phyloP scores from a whole-genome alignment of 139 green algal genomes.

The Chlamydomonas sp. region DNA sequence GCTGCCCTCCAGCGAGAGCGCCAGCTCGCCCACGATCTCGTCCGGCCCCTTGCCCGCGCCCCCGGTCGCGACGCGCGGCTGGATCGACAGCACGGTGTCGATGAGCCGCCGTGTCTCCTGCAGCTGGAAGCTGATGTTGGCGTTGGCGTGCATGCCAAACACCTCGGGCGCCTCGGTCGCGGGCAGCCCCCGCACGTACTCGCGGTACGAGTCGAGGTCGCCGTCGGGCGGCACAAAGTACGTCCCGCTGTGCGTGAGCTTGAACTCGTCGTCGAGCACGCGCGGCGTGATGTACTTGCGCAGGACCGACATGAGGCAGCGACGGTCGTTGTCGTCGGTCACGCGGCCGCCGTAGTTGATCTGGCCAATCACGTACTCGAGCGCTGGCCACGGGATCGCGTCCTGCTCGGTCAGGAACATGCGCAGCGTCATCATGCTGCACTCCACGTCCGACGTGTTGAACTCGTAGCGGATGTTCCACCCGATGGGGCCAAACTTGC shows the following conservation, averaged over 20 bases:
- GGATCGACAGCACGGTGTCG: constrained; percentile 63
- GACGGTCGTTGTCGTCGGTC: constrained; percentile 77
- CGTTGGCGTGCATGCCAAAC: constrained; percentile 85
- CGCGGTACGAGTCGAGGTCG: constrained; percentile 44
- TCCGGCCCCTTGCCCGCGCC: constrained; percentile 40
- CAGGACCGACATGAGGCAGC: constrained; percentile 68
- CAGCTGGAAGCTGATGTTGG: constrained; percentile 74
- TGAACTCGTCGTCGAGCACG: constrained; percentile 54
- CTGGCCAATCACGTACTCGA: constrained; percentile 75
- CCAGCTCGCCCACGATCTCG: constrained; percentile 49
- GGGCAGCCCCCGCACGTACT: constrained; percentile 57
- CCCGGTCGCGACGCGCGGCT: constrained; percentile 41
- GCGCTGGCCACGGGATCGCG: constrained; percentile 66
- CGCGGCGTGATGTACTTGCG: constrained; percentile 56
- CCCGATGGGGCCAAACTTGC: constrained; percentile 81
- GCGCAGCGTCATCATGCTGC: constrained; percentile 56
- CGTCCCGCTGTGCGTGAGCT: constrained; percentile 49
- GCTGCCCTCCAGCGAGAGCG: constrained; percentile 35
- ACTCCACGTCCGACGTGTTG: constrained; percentile 76
- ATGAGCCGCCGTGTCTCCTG: constrained; percentile 62
- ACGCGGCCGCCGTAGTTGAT: constrained; percentile 88
- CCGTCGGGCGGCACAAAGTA: constrained; percentile 41
- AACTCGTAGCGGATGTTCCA: constrained; percentile 90
- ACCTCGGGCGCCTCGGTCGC: constrained; percentile 66
- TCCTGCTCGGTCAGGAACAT: constrained; percentile 67